Percentiles rank a stretch among this genome's conserved stretches.
These are phyloP conservation scores for Herpetomonas samuelpessoai DNA, from an alignment of 208 protist species.

Conservation along the genomic window DNA sequence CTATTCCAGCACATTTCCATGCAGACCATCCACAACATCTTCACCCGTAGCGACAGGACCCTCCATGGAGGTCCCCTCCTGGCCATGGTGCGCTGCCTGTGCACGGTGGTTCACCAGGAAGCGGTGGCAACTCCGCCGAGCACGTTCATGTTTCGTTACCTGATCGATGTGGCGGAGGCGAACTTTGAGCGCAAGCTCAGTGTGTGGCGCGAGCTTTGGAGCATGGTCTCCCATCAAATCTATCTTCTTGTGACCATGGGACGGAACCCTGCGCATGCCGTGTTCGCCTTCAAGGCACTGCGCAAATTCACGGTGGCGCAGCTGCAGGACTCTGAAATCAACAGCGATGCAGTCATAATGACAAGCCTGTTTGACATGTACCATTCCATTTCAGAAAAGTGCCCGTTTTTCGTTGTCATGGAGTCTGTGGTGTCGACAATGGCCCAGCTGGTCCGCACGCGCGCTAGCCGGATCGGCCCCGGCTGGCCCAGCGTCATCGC, in stretches of 20 bases:
- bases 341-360: not conserved
- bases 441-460: not conserved
- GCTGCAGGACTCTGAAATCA: not conserved
- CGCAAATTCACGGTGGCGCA: not conserved
- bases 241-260: not conserved
- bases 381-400: not conserved
- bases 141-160: conserved; percentile 80
- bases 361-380: not conserved
- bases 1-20: conserved; percentile 52
- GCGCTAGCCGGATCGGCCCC: not conserved
- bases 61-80: conserved; percentile 59
- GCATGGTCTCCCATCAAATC: conserved; percentile 19
- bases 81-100: conserved; percentile 75
- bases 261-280: not conserved
- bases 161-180: conserved; percentile 86
- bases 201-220: conserved; percentile 88
- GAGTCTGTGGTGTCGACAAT: not conserved
- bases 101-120: conserved; percentile 60
- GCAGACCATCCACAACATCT: conserved; percentile 77
- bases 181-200: conserved; percentile 86
- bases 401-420: not conserved
- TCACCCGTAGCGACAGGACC: conserved; percentile 27
- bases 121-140: conserved; percentile 25
- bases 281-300: not conserved
- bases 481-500: not conserved